Evolutionary conservation across 2,329 filamentous ascomycete species (phyloP), one percentile per base, ranked within the genome.

Genomic region (Colletotrichum ledebouriae): DNA sequence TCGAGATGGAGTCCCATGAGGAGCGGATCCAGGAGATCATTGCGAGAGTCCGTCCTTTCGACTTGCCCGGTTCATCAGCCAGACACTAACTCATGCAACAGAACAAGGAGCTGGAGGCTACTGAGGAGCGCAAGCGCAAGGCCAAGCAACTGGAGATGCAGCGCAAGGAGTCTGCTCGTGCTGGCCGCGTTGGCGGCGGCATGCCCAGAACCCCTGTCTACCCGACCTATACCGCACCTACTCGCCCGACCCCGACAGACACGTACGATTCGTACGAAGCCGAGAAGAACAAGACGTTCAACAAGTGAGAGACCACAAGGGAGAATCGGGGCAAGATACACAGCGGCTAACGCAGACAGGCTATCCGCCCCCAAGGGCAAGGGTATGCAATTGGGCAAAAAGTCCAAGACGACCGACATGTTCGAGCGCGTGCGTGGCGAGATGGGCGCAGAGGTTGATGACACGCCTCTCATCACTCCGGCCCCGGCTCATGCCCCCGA

Each of bases 1-100:
- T 99, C 73, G 97, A 98, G 78, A 99, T 99, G 96, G 96, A 99
- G 81, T 96, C 92, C 81, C 96, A 99, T 77, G 97, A 99, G 82
- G 96, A 99, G 86, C 90, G 96, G 78, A 98, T 99, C 74, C 96
- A 99, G 81, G 96, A 98, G 78, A 99, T 98, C 71, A 98, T 98
- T 77, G 94, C 94, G 71, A 87, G 94, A 78, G 92, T 95, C 89
- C 71, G 85, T 75, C 34, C 34, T 62, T 59, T 71, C 72, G 37
- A 71, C 53, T 5, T 5, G 7, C 52, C 11, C 13, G 34, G 15
- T 17, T 2, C 9, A 4, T 6, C 11, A 22, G 11, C 15, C 1
- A 13, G 10, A 11, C 33, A 29, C 75, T 80, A 46, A 79, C 53
- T 33, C 39, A 20, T 39, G 73, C 4, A 46, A 69, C 78, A 97